Evolutionary conservation across 2,329 filamentous ascomycete genomes (phyloP).

Genomic region (Cryphonectria japonica): DNA sequence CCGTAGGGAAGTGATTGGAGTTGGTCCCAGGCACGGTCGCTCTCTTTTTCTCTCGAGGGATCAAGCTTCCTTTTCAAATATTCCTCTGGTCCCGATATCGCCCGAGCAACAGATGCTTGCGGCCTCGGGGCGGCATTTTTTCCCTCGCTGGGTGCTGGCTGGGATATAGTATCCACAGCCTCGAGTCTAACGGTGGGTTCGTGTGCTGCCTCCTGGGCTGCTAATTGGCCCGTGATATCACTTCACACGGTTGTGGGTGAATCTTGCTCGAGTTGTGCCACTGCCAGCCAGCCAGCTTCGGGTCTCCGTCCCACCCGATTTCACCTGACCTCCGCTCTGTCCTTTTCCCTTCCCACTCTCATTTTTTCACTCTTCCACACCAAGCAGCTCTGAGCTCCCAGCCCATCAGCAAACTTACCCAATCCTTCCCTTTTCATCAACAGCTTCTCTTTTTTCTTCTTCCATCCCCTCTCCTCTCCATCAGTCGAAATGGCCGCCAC

Average conservation of each 20-base stretch:
- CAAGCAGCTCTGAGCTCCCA: conserved; percentile 34
- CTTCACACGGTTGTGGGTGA: conserved; percentile 31
- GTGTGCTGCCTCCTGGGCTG: conserved; percentile 31
- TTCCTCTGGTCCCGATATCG: conserved; percentile 28
- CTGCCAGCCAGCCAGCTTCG: conserved; percentile 29
- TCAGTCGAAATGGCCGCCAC: conserved; percentile 77
- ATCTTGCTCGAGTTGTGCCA: conserved; percentile 29
- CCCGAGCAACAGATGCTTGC: conserved; percentile 27
- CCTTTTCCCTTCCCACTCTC: conserved; percentile 37
- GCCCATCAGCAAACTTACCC: conserved; percentile 32
- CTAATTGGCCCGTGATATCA: conserved; percentile 38
- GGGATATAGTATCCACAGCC: conserved; percentile 34
- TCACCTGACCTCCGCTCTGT: conserved; percentile 33
- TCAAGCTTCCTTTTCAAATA: conserved; percentile 21
- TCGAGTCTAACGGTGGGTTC: conserved; percentile 31
- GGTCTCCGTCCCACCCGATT: conserved; percentile 30
- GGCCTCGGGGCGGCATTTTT: conserved; percentile 33
- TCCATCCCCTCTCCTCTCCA: conserved; percentile 45
- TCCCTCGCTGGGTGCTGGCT: conserved; percentile 33
- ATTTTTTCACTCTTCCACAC: conserved; percentile 31
- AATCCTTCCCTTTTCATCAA: conserved; percentile 41
- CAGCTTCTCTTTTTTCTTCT: conserved; percentile 46
- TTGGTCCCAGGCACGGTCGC: background rate
- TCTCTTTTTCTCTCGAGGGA: conserved; percentile 6
- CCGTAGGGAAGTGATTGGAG: background rate